These are phyloP conservation scores for Phytophthora ramorum DNA, from an alignment of 352 stramenopile genomes.

Conservation along the genomic window DNA sequence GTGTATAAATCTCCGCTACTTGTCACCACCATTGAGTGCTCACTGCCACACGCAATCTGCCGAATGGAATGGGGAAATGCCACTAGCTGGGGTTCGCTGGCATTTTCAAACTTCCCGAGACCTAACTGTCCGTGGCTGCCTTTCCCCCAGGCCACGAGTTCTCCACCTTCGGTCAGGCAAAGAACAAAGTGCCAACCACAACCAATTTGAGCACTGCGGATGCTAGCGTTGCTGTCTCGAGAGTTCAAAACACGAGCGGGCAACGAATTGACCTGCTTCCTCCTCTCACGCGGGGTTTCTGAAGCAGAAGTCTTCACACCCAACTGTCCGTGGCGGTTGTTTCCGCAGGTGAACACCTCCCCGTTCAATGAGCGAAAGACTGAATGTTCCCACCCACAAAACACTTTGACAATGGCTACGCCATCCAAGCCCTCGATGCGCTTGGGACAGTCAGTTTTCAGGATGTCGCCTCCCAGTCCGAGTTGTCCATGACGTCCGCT, in stretches of 20 bases:
- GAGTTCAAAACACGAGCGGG: constrained; percentile 33
- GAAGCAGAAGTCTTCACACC: constrained; percentile 28
- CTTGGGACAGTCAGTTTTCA: constrained; percentile 38
- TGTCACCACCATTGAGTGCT: constrained; percentile 73
- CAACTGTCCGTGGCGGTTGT: constrained; percentile 83
- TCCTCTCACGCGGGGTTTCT: constrained; percentile 3
- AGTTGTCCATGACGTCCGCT: constrained; percentile 77
- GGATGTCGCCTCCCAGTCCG: constrained; percentile 45
- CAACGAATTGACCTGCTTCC: constrained; percentile 35
- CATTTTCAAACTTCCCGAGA: constrained; percentile 34
- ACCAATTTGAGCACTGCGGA: constrained; percentile 45
- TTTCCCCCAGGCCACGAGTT: constrained; percentile 78
- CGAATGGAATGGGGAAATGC: constrained; percentile 39
- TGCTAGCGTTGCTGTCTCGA: constrained; percentile 8
- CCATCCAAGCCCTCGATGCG: constrained; percentile 32
- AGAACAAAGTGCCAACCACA: constrained; percentile 86
- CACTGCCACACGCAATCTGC: constrained; percentile 76
- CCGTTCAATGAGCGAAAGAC: constrained; percentile 51
- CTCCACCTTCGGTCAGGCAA: constrained; percentile 43
- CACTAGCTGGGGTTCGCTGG: constrained; percentile 20
- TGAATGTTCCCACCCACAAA: constrained; percentile 86
- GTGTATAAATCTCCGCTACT: constrained; percentile 65
- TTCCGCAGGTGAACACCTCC: constrained; percentile 66
- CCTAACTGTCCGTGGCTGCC: constrained; percentile 77
- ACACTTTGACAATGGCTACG: constrained; percentile 40